Evolutionary conservation across 2,329 filamentous ascomycete genomes (phyloP).

Genomic region (Aspergillus piperis): DNA sequence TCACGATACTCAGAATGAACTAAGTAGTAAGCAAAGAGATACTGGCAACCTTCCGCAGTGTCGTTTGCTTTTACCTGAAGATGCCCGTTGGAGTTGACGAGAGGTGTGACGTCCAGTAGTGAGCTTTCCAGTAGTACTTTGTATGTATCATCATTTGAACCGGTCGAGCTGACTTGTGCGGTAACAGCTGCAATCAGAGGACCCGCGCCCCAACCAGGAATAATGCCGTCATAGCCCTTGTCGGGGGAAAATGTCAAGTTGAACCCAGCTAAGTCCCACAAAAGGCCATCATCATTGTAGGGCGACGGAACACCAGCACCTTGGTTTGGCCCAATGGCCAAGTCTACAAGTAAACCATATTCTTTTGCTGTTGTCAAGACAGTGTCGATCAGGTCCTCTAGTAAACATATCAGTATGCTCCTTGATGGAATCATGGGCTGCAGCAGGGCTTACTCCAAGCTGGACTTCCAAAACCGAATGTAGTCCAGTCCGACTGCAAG

Average conservation of each 20-base stretch:
- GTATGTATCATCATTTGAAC: not conserved
- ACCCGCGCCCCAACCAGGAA: constrained; percentile 9
- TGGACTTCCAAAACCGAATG: not conserved
- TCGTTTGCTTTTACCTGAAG: not conserved
- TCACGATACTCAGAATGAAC: constrained; percentile 1
- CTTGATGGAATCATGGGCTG: too few relatives aligned
- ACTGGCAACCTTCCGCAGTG: not conserved
- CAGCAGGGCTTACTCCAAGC: not conserved
- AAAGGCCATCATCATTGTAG: constrained; percentile 32
- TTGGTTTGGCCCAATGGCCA: constrained; percentile 50
- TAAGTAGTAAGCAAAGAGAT: not conserved
- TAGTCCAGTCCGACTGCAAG: constrained; percentile 3
- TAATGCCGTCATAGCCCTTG: not conserved
- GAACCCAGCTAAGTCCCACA: constrained; percentile 8
- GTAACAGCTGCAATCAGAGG: not conserved
- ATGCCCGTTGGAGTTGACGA: not conserved
- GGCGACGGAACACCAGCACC: constrained; percentile 50
- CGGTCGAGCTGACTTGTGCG: not conserved
- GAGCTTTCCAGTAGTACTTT: not conserved
- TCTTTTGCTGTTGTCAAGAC: constrained; percentile 24
- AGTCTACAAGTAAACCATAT: constrained; percentile 47
- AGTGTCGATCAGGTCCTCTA: not conserved
- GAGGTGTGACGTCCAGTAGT: not conserved
- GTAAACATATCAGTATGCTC: too few relatives aligned
- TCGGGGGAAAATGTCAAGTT: not conserved